Evolutionary conservation across 805 yeast species (phyloP), one percentile per base, ranked within the genome.

Genomic region (Schwanniomyces vanrijiae): DNA sequence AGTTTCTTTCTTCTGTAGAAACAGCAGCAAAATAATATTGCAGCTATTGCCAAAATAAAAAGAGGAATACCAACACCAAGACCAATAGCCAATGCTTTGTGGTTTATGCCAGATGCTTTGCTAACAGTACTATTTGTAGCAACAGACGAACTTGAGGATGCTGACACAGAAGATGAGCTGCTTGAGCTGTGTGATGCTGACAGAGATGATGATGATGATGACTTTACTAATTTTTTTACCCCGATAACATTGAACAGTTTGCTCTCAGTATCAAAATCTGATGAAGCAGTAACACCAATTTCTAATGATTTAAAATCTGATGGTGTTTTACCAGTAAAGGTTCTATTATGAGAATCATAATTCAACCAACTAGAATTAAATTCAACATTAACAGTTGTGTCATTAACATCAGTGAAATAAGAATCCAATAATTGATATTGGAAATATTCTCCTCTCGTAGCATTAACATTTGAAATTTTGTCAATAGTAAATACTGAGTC

Each of bases 41-140:
- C 73, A 0, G 81, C 76, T 2, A 82, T 54, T 7, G 83, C 55
- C 0, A 87, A 55, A 1, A 77, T 76, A 3, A 81, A 67, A 0
- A 78, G 60, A 1, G 96, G 96, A 40, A 94, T 76, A 1, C 86
- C 88, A n/a, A 88, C 91, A 46, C 97, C 97, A 49, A 91, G 77
- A 1, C 91, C 96, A 60, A 92, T 87, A 0, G 96, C 96, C n/a
- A 88, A 71, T 2, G 80, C 78, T 53, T 79, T 84, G 44, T 71
- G 74, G 38, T 65, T 67, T 31, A 59, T 45, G 20, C 52, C 41
- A 14, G 43, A 25, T 13, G 43, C 8, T 28, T 24, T 24, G 47
- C 14, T 40, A 18, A 48, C 8, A 2, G 35, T 7, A 5, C 20
- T 20, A 14, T 31, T 31, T 31, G 11, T 20, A n/a, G 55, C 39